Conservation (phyloP, 1,284 basidiomycete genomes). For the Moesziomyces antarcticus region DNA sequence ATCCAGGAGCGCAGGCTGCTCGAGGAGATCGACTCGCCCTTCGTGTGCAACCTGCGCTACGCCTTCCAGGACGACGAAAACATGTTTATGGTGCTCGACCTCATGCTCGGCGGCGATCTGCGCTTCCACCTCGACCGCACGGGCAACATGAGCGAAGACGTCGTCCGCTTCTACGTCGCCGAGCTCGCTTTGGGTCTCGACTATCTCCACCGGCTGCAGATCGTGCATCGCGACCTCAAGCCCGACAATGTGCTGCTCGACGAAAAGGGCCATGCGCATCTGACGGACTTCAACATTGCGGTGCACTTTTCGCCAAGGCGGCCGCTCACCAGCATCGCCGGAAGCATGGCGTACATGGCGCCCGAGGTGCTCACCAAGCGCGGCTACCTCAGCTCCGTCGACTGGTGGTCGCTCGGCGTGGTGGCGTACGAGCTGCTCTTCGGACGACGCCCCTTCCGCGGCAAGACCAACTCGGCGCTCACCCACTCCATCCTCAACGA, state of each 20-base stretch:
- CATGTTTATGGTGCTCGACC: slow-evolving; percentile 95
- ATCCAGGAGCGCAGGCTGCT: slow-evolving; percentile 76
- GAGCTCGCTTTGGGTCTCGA: slow-evolving; percentile 86
- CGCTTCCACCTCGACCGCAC: slow-evolving; percentile 90
- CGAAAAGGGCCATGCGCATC: slow-evolving; percentile 88
- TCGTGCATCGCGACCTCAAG: slow-evolving; percentile 85
- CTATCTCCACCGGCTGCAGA: slow-evolving; percentile 89
- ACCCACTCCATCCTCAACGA: slow-evolving; percentile 63
- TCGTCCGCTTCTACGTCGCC: slow-evolving; percentile 88
- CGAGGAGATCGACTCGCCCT: slow-evolving; percentile 88
- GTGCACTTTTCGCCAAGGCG: slow-evolving; percentile 91
- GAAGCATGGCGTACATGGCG: slow-evolving; percentile 95
- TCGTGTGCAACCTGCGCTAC: slow-evolving; percentile 92
- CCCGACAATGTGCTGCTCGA: slow-evolving; percentile 97
- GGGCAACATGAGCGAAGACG: slow-evolving; percentile 79
- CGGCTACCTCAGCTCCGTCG: slow-evolving; percentile 59
- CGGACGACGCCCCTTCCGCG: slow-evolving; percentile 59
- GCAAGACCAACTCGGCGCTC: slow-evolving; percentile 62
- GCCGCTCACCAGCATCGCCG: slow-evolving; percentile 83
- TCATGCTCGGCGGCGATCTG: slow-evolving; percentile 95
- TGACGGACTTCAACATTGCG: slow-evolving; percentile 98
- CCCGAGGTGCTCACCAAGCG: slow-evolving; percentile 63
- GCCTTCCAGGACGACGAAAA: slow-evolving; percentile 98
- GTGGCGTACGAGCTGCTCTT: slow-evolving; percentile 62
- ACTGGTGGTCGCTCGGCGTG: slow-evolving; percentile 64